Evolutionary conservation across 805 yeast genomes (phyloP).

Genomic region (Vanderwaltozyma tropicalis): DNA sequence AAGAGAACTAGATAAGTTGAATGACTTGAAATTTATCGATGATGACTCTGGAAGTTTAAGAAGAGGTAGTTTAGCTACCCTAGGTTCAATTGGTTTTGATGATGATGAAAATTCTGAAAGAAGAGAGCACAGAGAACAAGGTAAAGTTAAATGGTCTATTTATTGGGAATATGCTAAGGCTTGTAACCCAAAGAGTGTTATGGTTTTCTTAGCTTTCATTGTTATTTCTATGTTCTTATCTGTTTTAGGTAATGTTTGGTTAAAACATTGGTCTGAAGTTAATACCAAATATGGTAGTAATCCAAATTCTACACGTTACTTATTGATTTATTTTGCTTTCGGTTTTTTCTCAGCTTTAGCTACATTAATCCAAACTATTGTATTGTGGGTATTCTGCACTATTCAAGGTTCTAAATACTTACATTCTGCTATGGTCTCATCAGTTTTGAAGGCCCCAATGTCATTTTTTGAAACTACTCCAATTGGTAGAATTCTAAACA

Average conservation of each 20-base stretch:
- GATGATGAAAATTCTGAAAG: constrained; percentile 29
- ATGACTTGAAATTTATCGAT: constrained; percentile 17
- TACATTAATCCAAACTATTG: constrained; percentile 52
- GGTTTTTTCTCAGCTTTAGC: constrained; percentile 60
- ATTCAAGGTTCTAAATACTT: constrained; percentile 69
- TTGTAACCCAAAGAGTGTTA: constrained; percentile 61
- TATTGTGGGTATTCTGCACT: constrained; percentile 72
- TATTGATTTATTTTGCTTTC: constrained; percentile 63
- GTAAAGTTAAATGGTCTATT: constrained; percentile 83
- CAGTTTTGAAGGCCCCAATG: constrained; percentile 86
- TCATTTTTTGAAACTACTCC: constrained; percentile 93
- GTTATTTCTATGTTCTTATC: constrained; percentile 49
- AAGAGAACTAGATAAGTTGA: constrained; percentile 24
- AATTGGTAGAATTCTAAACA: constrained; percentile 79
- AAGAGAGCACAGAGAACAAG: constrained; percentile 82
- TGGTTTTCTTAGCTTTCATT: constrained; percentile 44
- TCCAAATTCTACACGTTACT: constrained; percentile 60
- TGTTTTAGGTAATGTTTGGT: constrained; percentile 78
- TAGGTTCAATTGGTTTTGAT: constrained; percentile 26
- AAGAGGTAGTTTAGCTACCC: constrained; percentile 47
- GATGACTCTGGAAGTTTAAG: constrained; percentile 37
- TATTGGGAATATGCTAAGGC: constrained; percentile 79
- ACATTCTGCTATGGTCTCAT: constrained; percentile 64
- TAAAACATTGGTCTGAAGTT: constrained; percentile 94
- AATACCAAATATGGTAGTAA: constrained; percentile 61